These are phyloP conservation scores for Pseudomonodictys pantanalensis DNA, from an alignment of 495 filamentous ascomycete species.

Conservation along the genomic window DNA sequence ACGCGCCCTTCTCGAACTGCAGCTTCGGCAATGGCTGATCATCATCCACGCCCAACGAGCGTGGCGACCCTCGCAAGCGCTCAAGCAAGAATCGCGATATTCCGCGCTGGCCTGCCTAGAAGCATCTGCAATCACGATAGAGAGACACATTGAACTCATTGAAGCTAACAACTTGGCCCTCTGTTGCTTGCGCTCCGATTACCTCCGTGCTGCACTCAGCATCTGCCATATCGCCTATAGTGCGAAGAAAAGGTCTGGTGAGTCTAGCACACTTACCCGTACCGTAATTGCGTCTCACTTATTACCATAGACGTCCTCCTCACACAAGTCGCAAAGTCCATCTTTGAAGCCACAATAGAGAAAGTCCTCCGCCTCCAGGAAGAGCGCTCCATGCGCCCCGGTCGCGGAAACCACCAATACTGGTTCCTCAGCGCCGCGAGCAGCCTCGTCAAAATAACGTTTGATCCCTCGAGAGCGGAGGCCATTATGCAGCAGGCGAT, in stretches of 20 bases:
- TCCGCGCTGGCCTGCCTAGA: slow-evolving; percentile 10
- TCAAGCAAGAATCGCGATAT: slow-evolving; percentile 3
- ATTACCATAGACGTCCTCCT: slow-evolving; percentile 6
- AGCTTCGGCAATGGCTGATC: slow-evolving; percentile 18
- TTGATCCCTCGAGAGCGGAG: slow-evolving; percentile 6
- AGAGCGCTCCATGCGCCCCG: slow-evolving; percentile 22
- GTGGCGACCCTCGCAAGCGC: not conserved
- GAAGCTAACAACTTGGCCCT: slow-evolving; percentile 14
- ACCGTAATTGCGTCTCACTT: not conserved
- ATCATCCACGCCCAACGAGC: slow-evolving; percentile 12
- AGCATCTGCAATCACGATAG: not conserved
- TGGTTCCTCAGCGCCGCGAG: slow-evolving; percentile 17
- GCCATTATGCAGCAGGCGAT: slow-evolving; percentile 3
- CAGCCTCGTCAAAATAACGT: slow-evolving; percentile 9
- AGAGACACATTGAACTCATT: slow-evolving; percentile 11
- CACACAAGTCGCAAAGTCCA: not conserved
- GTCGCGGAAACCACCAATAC: slow-evolving; percentile 19
- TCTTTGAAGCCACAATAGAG: slow-evolving; percentile 16
- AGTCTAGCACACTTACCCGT: not conserved
- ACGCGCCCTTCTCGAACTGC: slow-evolving; percentile 20
- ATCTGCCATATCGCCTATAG: slow-evolving; percentile 18
- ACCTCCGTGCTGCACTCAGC: slow-evolving; percentile 14
- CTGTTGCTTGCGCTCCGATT: slow-evolving; percentile 16
- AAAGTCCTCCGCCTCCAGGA: slow-evolving; percentile 16
- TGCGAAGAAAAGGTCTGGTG: not conserved